Percentiles rank a stretch among this genome's conserved stretches.
These are phyloP conservation scores for Fagopyrum esculentum DNA, from an alignment of 148 eudicot species.

Conservation along the genomic window DNA sequence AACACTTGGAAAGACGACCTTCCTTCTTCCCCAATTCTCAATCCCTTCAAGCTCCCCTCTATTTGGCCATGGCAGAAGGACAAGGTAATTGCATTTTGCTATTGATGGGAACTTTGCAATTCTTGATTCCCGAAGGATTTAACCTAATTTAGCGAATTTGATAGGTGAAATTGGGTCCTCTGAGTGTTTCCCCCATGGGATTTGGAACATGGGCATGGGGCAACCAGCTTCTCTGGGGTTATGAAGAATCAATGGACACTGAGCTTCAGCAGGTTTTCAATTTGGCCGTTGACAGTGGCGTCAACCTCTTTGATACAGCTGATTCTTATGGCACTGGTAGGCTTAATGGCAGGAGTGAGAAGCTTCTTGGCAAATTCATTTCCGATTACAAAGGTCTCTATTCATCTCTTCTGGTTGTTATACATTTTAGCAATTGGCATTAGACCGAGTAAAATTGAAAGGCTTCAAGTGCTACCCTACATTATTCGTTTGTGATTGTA, in stretches of 20 bases:
- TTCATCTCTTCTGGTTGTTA: not conserved
- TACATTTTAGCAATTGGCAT: not conserved
- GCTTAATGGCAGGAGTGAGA: slow-evolving; percentile 86
- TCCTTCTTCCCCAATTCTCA: slow-evolving; percentile 23
- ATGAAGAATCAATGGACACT: slow-evolving; percentile 74
- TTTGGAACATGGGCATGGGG: slow-evolving; percentile 99
- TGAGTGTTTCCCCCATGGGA: slow-evolving; percentile 89
- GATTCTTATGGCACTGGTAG: slow-evolving; percentile 95
- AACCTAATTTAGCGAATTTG: slow-evolving; percentile 1
- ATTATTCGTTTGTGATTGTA: not conserved
- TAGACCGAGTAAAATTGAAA: not conserved
- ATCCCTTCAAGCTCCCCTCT: slow-evolving; percentile 54
- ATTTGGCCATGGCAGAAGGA: slow-evolving; percentile 93
- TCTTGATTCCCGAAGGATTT: slow-evolving; percentile 13
- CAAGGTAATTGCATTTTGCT: slow-evolving; percentile 34
- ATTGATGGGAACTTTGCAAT: not conserved
- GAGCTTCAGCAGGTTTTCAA: slow-evolving; percentile 77
- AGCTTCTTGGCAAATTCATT: slow-evolving; percentile 81
- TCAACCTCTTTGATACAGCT: slow-evolving; percentile 90
- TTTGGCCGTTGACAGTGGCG: slow-evolving; percentile 72
- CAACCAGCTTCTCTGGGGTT: slow-evolving; percentile 90
- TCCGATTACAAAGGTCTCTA: slow-evolving; percentile 54
- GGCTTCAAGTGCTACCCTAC: not conserved
- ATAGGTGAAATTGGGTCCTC: slow-evolving; percentile 67
- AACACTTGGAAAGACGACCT: slow-evolving; percentile 23